These are phyloP conservation scores for Lachancea lanzarotensis DNA, from an alignment of 805 yeast genomes.

Conservation along the genomic window DNA sequence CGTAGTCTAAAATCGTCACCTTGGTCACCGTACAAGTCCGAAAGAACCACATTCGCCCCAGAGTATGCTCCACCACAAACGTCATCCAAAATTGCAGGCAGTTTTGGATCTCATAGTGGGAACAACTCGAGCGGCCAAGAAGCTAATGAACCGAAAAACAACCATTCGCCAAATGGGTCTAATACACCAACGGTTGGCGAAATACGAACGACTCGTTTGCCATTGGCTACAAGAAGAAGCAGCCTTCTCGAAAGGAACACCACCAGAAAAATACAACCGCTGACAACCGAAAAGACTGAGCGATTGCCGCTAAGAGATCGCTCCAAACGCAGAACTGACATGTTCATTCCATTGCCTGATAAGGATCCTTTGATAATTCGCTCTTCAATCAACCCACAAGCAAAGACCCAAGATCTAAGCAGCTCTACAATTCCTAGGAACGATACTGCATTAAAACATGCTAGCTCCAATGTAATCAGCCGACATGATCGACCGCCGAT, in stretches of 20 bases:
- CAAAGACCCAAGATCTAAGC: neutral
- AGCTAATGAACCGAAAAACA: neutral
- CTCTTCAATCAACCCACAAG: neutral
- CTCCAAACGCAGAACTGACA: conserved; percentile 27
- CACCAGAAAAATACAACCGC: neutral
- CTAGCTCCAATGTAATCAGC: neutral
- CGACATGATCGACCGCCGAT: neutral
- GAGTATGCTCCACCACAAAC: neutral
- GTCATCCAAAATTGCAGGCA: neutral
- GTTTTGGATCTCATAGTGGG: neutral
- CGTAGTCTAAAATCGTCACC: conserved; percentile 12
- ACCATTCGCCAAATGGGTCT: neutral
- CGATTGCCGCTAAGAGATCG: conserved; percentile 10
- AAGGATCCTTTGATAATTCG: conserved; percentile 29
- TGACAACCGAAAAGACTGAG: neutral
- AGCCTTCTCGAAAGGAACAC: neutral
- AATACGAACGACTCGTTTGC: conserved; percentile 1
- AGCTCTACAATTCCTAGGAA: neutral
- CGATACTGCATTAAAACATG: neutral
- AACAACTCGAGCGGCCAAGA: neutral
- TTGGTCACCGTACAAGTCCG: conserved; percentile 28
- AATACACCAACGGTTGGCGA: neutral
- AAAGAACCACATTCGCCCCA: conserved; percentile 7
- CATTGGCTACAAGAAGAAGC: neutral
- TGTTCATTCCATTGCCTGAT: conserved; percentile 32